phyloP scores from a whole-genome alignment of 306 rosid species.

The Coriaria nepalensis region DNA sequence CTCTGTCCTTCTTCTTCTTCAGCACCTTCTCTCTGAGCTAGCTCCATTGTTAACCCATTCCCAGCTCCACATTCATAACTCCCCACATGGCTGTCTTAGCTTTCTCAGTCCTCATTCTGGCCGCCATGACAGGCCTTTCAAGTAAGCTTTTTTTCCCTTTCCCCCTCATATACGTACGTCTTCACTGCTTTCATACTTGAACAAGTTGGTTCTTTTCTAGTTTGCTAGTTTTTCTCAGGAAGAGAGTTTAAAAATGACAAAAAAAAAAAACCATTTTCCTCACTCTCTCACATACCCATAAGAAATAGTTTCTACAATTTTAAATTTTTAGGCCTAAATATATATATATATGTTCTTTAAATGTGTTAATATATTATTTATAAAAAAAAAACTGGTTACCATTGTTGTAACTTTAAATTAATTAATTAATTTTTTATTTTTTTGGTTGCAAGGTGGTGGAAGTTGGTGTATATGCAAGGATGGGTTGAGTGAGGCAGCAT shows the following conservation, averaged over 20 bases:
- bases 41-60: constrained; percentile 5
- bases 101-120: constrained; percentile 37
- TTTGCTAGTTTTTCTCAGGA: too few species aligned
- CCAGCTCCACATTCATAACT: neutral
- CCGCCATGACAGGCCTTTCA: constrained; percentile 43
- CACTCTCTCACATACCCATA: too few species aligned
- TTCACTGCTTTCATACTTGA: neutral
- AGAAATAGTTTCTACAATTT: too few species aligned
- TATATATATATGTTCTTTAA: neutral
- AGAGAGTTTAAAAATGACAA: too few species aligned
- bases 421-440: neutral
- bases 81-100: constrained; percentile 37
- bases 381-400: neutral
- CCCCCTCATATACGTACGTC: neutral
- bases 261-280: too few species aligned
- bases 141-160: constrained; percentile 27
- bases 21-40: neutral
- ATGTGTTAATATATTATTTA: neutral
- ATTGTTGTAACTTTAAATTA: neutral
- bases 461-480: constrained; percentile 68
- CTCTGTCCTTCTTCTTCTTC: constrained; percentile 7
- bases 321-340: neutral
- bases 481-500: constrained; percentile 27
- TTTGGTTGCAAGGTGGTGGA: constrained; percentile 23
- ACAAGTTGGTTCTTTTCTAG: neutral